Evolutionary conservation across 2,329 filamentous ascomycete genomes (phyloP), one percentile per base, ranked within the genome.

Genomic region (Penicillium vulpinum): DNA sequence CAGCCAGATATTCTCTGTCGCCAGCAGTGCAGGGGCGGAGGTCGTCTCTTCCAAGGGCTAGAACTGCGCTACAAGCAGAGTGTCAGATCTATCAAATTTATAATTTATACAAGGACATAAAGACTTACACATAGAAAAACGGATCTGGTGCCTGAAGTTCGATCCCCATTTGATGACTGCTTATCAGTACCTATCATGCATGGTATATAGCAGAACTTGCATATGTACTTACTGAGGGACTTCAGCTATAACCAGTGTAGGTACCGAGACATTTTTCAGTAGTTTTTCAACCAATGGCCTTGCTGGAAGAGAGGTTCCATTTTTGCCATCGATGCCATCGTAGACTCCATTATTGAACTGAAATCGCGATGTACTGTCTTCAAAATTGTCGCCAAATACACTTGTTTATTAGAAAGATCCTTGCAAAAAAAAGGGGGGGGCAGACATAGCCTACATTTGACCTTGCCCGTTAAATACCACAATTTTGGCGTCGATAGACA

Each of bases 1-100:
- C 6, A 5, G 46, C 18, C 5, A 58, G 43, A 33, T 58, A 58
- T 6, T 45, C n/a, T 16, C 46, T 29, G 22, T 58, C 56, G 4
- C 39, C 33, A 13, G 35, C 10, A 47, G 51, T 22, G 26, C 39
- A 44, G n/a, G 33, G 39, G 5, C 21, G 35, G 10, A 58, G 13
- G n/a, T 41, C 51, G 26, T 31, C 54, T 13, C 51, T 39, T n/a
- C 56, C 56, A 7, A 54, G 33, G 2, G 46, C 46, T 6, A 49
- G 16, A 22, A 55, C 15, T 7, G 40, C 33, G 11, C 56, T 58
- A 8, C 1, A 35, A 35, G 33, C n/a, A n/a, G 33, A 16, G 13
- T 15, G 31, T 33, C 31, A 33, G 31, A 5, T 16, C 11, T 33
- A 33, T 33, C 31, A 16, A 16, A 5, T 1, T 5, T 16, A 33